These are phyloP conservation scores for Haberlea rhodopensis DNA, from an alignment of 257 asterid species.

Conservation along the genomic window DNA sequence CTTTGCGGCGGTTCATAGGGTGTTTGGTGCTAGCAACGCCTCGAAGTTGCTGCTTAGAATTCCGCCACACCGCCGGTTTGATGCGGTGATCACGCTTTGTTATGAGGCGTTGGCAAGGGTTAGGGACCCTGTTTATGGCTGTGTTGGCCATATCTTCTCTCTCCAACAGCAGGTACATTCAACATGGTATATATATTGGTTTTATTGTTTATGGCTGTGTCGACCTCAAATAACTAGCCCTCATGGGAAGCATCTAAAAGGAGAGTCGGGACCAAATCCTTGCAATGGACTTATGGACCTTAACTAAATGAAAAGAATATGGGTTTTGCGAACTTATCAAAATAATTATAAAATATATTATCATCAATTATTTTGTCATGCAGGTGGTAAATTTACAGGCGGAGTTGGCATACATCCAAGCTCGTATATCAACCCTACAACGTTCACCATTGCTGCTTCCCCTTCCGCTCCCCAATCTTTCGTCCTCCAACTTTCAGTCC, in stretches of 20 bases:
- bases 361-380: no score
- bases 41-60: conserved; percentile 49
- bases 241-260: no score
- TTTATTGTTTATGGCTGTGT: no score
- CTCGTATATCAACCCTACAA: conserved; percentile 65
- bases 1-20: conserved; percentile 71
- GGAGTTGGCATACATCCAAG: conserved; percentile 74
- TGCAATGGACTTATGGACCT: no score
- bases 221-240: no score
- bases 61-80: conserved; percentile 63
- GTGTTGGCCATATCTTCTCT: conserved; percentile 59
- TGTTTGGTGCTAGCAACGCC: conserved; percentile 74
- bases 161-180: conserved; percentile 65
- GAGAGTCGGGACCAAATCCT: no score
- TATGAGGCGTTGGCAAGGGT: conserved; percentile 70
- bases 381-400: conserved; percentile 85
- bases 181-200: no score
- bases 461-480: conserved; percentile 19
- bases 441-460: conserved; percentile 9
- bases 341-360: no score
- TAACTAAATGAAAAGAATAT: no score
- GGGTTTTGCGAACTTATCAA: no score
- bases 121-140: conserved; percentile 67
- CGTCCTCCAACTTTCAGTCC: conserved; percentile 21
- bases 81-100: conserved; percentile 64